phyloP scores from a whole-genome alignment of 2,329 filamentous ascomycete genomes.

The Anthostomella pinea region DNA sequence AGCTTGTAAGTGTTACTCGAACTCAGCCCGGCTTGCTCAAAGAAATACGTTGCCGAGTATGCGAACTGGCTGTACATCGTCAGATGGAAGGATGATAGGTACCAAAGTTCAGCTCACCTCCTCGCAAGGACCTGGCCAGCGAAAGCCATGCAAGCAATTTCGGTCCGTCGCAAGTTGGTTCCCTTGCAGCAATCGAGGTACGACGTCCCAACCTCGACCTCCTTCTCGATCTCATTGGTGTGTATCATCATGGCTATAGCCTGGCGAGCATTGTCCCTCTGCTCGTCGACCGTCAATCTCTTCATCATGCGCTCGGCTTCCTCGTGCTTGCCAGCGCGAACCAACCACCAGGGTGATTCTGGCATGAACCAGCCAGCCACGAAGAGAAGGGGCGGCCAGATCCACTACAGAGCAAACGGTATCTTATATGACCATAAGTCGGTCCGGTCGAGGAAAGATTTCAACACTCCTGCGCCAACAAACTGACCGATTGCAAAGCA shows the following conservation, averaged over 20 bases:
- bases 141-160: constrained; percentile 28
- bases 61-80: too few species aligned
- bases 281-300: constrained; percentile 19
- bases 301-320: constrained; percentile 29
- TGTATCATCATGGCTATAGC: constrained; percentile 38
- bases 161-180: constrained; percentile 33
- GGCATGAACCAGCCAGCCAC: constrained; percentile 31
- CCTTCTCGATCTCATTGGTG: constrained; percentile 36
- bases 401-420: constrained; percentile 40
- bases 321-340: constrained; percentile 30
- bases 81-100: too few species aligned
- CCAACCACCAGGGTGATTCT: constrained; percentile 22
- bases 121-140: constrained; percentile 21
- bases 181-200: constrained; percentile 39
- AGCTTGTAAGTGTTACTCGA: constrained; percentile 19
- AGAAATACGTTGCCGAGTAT: constrained; percentile 31
- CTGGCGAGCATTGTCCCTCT: constrained; percentile 29
- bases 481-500: constrained; percentile 43
- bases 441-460: constrained; percentile 28
- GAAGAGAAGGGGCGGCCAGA: constrained; percentile 36
- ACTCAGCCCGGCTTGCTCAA: constrained; percentile 26
- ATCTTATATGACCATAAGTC: constrained; percentile 37
- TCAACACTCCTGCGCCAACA: constrained; percentile 35
- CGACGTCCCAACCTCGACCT: constrained; percentile 25
- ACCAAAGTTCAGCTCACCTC: too few species aligned